Percentiles rank a stretch among this genome's conserved stretches.
Conservation (phyloP, 441 rosid species). For the Metrosideros polymorpha region DNA sequence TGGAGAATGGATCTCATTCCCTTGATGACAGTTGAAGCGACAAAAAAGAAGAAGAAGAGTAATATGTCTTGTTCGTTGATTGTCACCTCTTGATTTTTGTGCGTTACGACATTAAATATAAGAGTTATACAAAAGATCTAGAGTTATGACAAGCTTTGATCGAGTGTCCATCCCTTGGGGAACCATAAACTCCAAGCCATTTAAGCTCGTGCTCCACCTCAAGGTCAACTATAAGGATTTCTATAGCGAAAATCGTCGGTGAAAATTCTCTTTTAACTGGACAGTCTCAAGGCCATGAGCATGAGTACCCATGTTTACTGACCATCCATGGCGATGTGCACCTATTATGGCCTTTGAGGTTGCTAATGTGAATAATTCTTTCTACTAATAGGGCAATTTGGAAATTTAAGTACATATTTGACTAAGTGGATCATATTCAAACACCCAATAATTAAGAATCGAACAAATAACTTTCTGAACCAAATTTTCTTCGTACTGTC, state of each 20-base stretch:
- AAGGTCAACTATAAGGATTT: too few relatives aligned
- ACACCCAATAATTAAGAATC: not conserved
- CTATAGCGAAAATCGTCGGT: too few relatives aligned
- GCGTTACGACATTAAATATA: not conserved
- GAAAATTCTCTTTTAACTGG: too few relatives aligned
- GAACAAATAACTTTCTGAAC: not conserved
- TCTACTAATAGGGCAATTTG: not conserved
- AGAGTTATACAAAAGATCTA: not conserved
- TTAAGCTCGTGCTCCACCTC: not conserved
- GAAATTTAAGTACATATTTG: not conserved
- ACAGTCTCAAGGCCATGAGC: not conserved
- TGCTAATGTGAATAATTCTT: not conserved
- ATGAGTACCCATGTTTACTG: not conserved
- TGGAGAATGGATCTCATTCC: not conserved
- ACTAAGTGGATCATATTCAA: not conserved
- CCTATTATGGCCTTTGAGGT: not conserved
- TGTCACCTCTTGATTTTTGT: not conserved
- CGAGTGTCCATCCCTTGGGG: not conserved
- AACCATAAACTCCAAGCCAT: not conserved
- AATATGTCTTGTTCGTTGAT: not conserved
- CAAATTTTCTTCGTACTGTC: not conserved
- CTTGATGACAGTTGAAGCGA: not conserved
- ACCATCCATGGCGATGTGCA: not conserved
- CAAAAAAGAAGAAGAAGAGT: not conserved
- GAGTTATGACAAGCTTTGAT: not conserved